phyloP scores from a whole-genome alignment of 2,329 filamentous ascomycete genomes.

The Aspergillus fischeri region DNA sequence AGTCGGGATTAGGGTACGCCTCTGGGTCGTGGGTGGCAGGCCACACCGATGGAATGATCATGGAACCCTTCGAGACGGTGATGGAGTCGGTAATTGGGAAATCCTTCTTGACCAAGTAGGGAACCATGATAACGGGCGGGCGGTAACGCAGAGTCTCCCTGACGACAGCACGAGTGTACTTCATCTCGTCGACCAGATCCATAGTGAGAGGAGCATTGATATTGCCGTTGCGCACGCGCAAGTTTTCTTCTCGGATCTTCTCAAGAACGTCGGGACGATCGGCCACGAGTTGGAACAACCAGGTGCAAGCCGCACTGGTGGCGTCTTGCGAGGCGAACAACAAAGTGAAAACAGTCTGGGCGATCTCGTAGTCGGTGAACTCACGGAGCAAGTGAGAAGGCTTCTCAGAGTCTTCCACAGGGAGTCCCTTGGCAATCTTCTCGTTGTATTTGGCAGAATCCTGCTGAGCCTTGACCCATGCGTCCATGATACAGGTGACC shows the following conservation, averaged over 20 bases:
- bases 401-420: constrained; percentile 69
- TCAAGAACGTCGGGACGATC: constrained; percentile 90
- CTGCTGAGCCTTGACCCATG: constrained; percentile 85
- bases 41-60: constrained; percentile 91
- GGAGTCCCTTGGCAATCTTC: constrained; percentile 67
- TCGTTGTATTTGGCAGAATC: constrained; percentile 78
- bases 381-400: constrained; percentile 76
- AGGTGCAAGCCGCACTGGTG: constrained; percentile 87
- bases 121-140: constrained; percentile 95
- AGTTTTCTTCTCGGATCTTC: constrained; percentile 86
- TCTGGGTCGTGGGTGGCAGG: constrained; percentile 88
- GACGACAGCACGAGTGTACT: constrained; percentile 87
- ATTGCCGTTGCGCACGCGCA: constrained; percentile 70
- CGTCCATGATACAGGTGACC: constrained; percentile 89
- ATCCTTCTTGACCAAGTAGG: constrained; percentile 88
- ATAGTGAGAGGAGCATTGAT: constrained; percentile 66
- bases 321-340: constrained; percentile 97
- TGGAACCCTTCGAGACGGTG: constrained; percentile 90
- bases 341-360: constrained; percentile 92
- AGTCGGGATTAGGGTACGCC: constrained; percentile 83
- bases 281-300: constrained; percentile 91
- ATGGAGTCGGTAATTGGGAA: constrained; percentile 87
- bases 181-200: constrained; percentile 82
- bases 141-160: constrained; percentile 90
- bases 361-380: constrained; percentile 87